Percentiles rank a stretch among this genome's conserved stretches.
phyloP scores from a whole-genome alignment of 306 rosid species.

The Cicer bijugum region DNA sequence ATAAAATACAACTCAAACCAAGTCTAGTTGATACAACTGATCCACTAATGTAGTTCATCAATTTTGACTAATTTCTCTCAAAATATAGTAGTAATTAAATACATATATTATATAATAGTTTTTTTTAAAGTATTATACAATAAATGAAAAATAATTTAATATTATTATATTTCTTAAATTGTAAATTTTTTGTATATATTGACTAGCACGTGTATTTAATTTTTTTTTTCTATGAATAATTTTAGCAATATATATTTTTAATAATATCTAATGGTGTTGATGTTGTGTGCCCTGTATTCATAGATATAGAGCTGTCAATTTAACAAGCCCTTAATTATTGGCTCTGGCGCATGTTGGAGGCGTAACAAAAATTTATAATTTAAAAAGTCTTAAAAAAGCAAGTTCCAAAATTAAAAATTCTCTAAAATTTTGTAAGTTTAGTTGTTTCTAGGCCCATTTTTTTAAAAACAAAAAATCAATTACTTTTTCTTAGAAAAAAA shows the following conservation, averaged over 20 bases:
- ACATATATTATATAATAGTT: background rate
- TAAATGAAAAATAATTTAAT: background rate
- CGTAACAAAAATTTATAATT: too few relatives aligned
- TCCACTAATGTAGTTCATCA: conserved; percentile 1
- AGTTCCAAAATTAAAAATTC: too few relatives aligned
- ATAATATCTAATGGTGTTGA: background rate
- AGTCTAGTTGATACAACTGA: background rate
- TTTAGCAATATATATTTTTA: background rate
- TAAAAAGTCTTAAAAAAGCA: too few relatives aligned
- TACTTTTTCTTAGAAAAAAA: too few relatives aligned
- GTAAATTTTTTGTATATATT: background rate
- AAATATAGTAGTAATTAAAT: background rate
- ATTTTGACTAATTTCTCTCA: background rate
- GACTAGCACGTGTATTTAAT: background rate
- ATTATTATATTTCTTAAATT: background rate
- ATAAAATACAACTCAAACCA: background rate
- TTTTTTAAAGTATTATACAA: background rate
- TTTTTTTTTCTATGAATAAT: background rate
- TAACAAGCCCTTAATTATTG: too few relatives aligned
- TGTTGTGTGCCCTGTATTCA: background rate
- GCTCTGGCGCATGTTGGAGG: too few relatives aligned
- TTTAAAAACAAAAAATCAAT: too few relatives aligned
- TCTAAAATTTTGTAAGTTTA: too few relatives aligned
- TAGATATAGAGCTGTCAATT: too few relatives aligned
- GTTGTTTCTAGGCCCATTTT: too few relatives aligned